These are phyloP conservation scores for Monosporascus sp. DNA, from an alignment of 2,329 filamentous ascomycete species.

Conservation along the genomic window DNA sequence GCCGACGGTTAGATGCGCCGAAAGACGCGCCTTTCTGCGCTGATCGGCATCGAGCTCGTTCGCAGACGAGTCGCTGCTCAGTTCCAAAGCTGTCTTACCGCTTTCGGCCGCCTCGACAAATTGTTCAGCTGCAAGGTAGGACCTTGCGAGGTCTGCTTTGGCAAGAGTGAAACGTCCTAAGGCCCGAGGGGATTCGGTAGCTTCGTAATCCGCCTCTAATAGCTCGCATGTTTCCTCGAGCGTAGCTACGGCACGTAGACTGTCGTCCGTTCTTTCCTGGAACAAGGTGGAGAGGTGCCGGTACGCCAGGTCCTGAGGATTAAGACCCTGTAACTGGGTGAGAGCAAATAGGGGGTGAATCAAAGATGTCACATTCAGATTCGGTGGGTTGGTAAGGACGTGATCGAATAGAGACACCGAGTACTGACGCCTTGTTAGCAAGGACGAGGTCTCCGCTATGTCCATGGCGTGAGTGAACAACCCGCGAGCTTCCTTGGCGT, in stretches of 20 bases:
- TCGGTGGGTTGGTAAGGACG: conserved; percentile 53
- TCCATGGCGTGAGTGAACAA: conserved; percentile 94
- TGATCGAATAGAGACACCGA: conserved; percentile 78
- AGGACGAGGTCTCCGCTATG: conserved; percentile 72
- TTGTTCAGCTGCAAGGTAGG: conserved; percentile 63
- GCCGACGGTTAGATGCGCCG: conserved; percentile 79
- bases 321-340: conserved; percentile 69
- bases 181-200: conserved; percentile 67
- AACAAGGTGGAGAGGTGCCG: conserved; percentile 76
- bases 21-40: conserved; percentile 68
- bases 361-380: conserved; percentile 52
- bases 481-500: conserved; percentile 69
- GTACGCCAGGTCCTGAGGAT: conserved; percentile 64
- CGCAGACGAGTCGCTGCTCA: conserved; percentile 67
- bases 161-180: conserved; percentile 75
- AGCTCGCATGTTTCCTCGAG: conserved; percentile 62
- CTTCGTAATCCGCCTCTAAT: conserved; percentile 79
- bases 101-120: conserved; percentile 70
- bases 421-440: conserved; percentile 73
- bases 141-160: conserved; percentile 82
- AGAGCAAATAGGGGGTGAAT: conserved; percentile 87
- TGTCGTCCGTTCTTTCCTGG: conserved; percentile 72
- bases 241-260: conserved; percentile 53
- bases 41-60: conserved; percentile 60
- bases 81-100: conserved; percentile 72